phyloP scores from a whole-genome alignment of 352 stramenopile species.

The Phytophthora ohioensis region DNA sequence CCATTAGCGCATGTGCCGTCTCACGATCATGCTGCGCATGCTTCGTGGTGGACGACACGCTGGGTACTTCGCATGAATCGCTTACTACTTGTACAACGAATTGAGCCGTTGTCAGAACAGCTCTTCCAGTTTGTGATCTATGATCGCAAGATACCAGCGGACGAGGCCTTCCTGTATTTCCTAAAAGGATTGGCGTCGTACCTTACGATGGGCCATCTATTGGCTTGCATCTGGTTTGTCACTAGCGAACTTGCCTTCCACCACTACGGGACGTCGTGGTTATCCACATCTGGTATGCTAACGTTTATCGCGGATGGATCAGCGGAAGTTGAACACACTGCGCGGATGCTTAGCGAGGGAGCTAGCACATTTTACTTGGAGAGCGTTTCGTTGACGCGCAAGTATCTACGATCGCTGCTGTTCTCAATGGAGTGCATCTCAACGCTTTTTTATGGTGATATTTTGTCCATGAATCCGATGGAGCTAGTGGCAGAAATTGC shows the following conservation, averaged over 20 bases:
- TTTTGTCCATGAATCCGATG: constrained; percentile 71
- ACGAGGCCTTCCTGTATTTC: constrained; percentile 58
- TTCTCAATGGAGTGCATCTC: constrained; percentile 77
- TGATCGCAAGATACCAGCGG: constrained; percentile 54
- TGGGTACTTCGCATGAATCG: constrained; percentile 70
- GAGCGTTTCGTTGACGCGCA: constrained; percentile 51
- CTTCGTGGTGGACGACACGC: constrained; percentile 47
- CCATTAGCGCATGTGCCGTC: constrained; percentile 9
- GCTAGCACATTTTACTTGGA: constrained; percentile 17
- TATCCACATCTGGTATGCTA: constrained; percentile 73
- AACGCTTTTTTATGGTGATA: constrained; percentile 78
- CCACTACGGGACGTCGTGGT: constrained; percentile 60
- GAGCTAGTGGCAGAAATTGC: constrained; percentile 67
- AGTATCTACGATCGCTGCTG: constrained; percentile 74
- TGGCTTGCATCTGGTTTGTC: constrained; percentile 71
- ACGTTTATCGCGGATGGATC: constrained; percentile 22
- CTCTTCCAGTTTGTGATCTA: constrained; percentile 73
- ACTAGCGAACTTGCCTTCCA: constrained; percentile 54
- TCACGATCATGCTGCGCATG: constrained; percentile 5
- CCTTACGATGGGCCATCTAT: constrained; percentile 67
- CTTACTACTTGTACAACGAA: constrained; percentile 47
- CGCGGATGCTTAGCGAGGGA: constrained; percentile 33
- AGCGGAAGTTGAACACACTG: constrained; percentile 16
- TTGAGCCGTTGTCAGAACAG: constrained; percentile 52
- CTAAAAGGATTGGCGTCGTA: constrained; percentile 57